Conservation (phyloP, 2,329 filamentous ascomycete species). For the Chaetomiaceae sp. region DNA sequence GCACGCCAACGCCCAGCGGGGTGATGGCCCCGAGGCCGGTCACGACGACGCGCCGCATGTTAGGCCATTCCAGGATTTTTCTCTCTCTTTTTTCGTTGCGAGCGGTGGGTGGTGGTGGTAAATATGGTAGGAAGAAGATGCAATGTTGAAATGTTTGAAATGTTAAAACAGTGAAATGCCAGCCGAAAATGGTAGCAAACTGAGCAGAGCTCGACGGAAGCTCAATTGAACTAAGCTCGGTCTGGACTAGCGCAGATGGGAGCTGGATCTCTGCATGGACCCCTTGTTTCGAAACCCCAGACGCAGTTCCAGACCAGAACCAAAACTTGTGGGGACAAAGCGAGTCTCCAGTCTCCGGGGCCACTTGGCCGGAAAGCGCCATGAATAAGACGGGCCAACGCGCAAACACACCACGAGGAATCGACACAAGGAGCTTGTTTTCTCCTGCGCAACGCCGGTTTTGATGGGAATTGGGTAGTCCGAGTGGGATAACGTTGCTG, state of each 20-base stretch:
- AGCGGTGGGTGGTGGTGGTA: not conserved
- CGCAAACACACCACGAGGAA: conserved; percentile 3
- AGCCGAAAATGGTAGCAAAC: not conserved
- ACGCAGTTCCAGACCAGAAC: not conserved
- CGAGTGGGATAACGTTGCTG: too few species aligned
- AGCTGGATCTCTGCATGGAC: not conserved
- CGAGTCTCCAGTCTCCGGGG: not conserved
- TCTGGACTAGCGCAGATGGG: not conserved
- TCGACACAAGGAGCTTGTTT: too few species aligned
- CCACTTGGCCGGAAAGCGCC: conserved; percentile 20
- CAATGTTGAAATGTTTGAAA: not conserved
- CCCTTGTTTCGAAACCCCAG: not conserved
- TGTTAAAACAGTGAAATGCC: too few species aligned
- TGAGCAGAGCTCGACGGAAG: not conserved
- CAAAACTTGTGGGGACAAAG: conserved; percentile 13
- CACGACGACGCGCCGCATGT: conserved; percentile 71
- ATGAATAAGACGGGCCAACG: conserved; percentile 14
- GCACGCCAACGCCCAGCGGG: conserved; percentile 75
- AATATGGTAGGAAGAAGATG: not conserved
- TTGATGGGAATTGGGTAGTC: too few species aligned
- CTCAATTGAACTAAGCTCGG: too few species aligned
- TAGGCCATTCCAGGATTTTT: conserved; percentile 35
- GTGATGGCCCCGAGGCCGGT: conserved; percentile 79
- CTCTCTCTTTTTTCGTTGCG: too few species aligned
- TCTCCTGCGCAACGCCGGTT: too few species aligned